phyloP scores from a whole-genome alignment of 495 filamentous ascomycete genomes.

The Talaromyces liani region DNA sequence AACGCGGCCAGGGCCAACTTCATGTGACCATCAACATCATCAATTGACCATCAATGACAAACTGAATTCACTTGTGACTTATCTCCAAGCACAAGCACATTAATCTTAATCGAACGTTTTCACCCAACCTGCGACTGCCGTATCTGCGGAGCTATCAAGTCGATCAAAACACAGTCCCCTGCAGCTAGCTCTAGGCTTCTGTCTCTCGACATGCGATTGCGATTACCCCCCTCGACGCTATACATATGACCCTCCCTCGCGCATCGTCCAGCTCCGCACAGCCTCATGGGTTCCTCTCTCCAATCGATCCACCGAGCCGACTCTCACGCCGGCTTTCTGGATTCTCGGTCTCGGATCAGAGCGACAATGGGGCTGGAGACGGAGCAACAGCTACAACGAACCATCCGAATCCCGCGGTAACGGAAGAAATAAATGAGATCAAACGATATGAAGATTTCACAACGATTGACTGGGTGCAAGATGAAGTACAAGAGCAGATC shows the following conservation, averaged over 20 bases:
- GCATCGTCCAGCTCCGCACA: slow-evolving; percentile 49
- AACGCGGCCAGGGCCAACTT: background rate
- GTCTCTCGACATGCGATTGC: background rate
- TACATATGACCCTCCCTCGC: slow-evolving; percentile 52
- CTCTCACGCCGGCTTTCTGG: slow-evolving; percentile 67
- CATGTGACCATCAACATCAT: background rate
- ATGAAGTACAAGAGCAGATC: slow-evolving; percentile 85
- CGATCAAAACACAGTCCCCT: background rate
- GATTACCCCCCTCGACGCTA: background rate
- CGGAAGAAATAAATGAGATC: slow-evolving; percentile 95
- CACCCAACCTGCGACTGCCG: background rate
- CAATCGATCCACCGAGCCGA: slow-evolving; percentile 32
- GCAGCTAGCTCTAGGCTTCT: background rate
- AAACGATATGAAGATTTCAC: slow-evolving; percentile 98
- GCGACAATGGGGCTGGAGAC: slow-evolving; percentile 40
- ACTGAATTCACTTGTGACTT: background rate
- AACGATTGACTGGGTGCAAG: slow-evolving; percentile 99
- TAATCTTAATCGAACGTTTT: background rate
- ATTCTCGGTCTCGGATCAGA: slow-evolving; percentile 55
- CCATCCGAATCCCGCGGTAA: slow-evolving; percentile 53
- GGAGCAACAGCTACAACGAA: slow-evolving; percentile 14
- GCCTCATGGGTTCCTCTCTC: slow-evolving; percentile 47
- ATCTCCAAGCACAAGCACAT: background rate
- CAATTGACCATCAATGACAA: background rate
- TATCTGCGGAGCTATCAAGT: background rate